phyloP scores from a whole-genome alignment of 1,284 basidiomycete genomes.

The Microbotryum lychnidis-dioicae region DNA sequence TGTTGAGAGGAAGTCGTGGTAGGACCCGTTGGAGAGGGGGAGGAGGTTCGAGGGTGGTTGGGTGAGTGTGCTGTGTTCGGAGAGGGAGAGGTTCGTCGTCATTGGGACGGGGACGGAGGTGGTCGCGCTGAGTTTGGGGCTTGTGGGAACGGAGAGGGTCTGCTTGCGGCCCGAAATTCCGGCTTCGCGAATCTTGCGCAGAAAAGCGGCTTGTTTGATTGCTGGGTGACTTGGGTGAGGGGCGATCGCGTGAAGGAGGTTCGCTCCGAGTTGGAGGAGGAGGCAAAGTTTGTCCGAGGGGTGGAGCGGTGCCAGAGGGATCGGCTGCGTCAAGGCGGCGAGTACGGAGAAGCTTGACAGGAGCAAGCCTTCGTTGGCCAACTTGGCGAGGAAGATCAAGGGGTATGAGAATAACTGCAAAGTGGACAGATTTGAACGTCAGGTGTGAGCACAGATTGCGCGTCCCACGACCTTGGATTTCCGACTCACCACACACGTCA shows the following conservation, averaged over 20 bases:
- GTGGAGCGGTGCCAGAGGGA: slow-evolving; percentile 12
- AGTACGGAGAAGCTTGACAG: slow-evolving; percentile 20
- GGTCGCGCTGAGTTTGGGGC: slow-evolving; percentile 1
- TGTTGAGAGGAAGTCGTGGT: slow-evolving; percentile 6
- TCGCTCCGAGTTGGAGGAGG: slow-evolving; percentile 28
- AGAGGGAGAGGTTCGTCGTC: neutral
- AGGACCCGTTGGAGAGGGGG: neutral
- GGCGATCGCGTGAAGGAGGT: slow-evolving; percentile 27
- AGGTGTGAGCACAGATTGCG: neutral
- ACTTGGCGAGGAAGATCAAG: slow-evolving; percentile 27
- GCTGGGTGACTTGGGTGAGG: slow-evolving; percentile 22
- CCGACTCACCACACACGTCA: slow-evolving; percentile 28
- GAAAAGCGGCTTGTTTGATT: slow-evolving; percentile 26
- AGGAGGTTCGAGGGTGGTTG: neutral
- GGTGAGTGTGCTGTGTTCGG: neutral
- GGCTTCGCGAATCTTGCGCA: slow-evolving; percentile 25
- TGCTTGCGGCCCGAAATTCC: slow-evolving; percentile 20
- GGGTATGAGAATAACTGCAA: slow-evolving; percentile 25
- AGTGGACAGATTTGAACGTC: neutral
- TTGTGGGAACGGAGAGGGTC: slow-evolving; percentile 18
- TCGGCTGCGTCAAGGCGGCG: neutral
- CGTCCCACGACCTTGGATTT: too few relatives aligned
- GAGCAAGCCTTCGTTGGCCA: slow-evolving; percentile 28
- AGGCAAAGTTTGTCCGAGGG: slow-evolving; percentile 28
- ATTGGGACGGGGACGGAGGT: neutral